A percentile compares a stretch with the other conserved stretches of the same genome.
Evolutionary conservation across 176 grass and related monocot species (phyloP).

Genomic region (Aegilops longissima): DNA sequence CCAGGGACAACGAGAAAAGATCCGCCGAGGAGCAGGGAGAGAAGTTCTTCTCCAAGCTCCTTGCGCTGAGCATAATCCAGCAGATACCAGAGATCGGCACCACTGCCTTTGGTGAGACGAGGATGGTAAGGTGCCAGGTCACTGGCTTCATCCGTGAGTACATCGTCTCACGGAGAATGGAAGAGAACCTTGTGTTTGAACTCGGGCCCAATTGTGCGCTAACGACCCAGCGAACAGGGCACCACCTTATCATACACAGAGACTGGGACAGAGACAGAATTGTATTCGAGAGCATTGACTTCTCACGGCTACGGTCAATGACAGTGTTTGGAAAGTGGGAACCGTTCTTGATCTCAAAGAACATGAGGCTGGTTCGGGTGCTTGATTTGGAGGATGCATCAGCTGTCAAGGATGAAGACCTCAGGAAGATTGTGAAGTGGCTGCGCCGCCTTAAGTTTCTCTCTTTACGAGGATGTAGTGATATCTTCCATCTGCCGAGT

Average conservation of each 20-base stretch:
- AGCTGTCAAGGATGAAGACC: neutral
- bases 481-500: neutral
- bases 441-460: constrained; percentile 37
- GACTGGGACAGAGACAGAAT: neutral
- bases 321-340: constrained; percentile 15
- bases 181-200: constrained; percentile 15
- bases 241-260: neutral
- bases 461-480: neutral
- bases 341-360: neutral
- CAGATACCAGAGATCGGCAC: neutral
- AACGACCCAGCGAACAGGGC: neutral
- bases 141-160: constrained; percentile 34
- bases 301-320: constrained; percentile 14
- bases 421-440: neutral
- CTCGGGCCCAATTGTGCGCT: neutral
- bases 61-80: constrained; percentile 16
- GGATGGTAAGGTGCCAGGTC: neutral
- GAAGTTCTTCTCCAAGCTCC: constrained; percentile 3
- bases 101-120: neutral
- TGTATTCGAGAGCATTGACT: neutral
- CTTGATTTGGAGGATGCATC: constrained; percentile 26
- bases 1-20: neutral
- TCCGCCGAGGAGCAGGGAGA: neutral
- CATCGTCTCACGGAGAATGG: neutral
- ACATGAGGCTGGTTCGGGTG: constrained; percentile 31